These are phyloP conservation scores for Ceratocystis lukuohia DNA, from an alignment of 2,329 filamentous ascomycete genomes.

Conservation along the genomic window DNA sequence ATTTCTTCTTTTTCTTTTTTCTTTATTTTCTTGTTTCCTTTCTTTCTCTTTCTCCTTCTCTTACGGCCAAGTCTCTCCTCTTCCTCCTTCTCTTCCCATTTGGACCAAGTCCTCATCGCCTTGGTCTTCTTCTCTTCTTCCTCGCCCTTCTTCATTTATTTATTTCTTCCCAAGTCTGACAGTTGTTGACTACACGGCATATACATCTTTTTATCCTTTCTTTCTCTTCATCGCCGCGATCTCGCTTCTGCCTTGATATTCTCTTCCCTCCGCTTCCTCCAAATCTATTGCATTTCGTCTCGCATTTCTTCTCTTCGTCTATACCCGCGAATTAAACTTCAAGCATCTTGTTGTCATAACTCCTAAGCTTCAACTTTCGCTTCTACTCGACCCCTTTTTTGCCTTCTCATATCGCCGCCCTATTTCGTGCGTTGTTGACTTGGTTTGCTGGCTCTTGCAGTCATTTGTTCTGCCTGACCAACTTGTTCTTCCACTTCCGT, in stretches of 20 bases:
- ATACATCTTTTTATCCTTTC: constrained; percentile 14
- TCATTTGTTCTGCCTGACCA: not conserved
- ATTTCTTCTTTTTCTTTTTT: constrained; percentile 14
- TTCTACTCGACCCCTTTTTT: constrained; percentile 12
- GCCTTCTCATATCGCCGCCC: not conserved
- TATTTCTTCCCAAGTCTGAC: constrained; percentile 17
- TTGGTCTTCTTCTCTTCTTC: constrained; percentile 13
- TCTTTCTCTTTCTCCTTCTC: constrained; percentile 10
- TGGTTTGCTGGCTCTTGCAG: not conserved
- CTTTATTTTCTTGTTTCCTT: constrained; percentile 11
- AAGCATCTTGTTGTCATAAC: constrained; percentile 20
- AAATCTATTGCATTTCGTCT: constrained; percentile 10
- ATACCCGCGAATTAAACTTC: constrained; percentile 20
- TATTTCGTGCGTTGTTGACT: constrained; percentile 10
- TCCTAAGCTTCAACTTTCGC: constrained; percentile 14
- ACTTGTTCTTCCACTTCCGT: not conserved
- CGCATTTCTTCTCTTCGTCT: constrained; percentile 19
- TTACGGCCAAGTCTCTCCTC: not conserved
- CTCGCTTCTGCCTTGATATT: constrained; percentile 2
- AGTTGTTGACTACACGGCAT: constrained; percentile 14
- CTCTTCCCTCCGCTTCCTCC: not conserved
- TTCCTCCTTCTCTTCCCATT: constrained; percentile 6
- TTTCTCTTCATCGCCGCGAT: constrained; percentile 11
- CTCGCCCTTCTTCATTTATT: constrained; percentile 14
- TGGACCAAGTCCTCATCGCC: constrained; percentile 4